These are phyloP conservation scores for Citrullus amarus DNA, from an alignment of 306 rosid genomes.

Conservation along the genomic window DNA sequence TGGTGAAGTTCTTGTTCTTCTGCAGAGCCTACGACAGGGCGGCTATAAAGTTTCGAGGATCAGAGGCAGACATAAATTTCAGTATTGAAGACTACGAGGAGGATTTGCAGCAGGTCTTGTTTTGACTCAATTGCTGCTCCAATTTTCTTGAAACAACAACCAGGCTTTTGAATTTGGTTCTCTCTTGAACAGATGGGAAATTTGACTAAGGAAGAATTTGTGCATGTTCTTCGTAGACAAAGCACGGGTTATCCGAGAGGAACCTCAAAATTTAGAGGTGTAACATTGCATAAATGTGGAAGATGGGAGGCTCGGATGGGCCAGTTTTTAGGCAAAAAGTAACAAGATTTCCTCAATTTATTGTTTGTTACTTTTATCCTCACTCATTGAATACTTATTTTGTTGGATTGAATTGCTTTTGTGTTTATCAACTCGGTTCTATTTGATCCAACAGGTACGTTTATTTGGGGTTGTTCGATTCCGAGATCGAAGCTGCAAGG, in stretches of 20 bases:
- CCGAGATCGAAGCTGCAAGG: conserved; percentile 97
- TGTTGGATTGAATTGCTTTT: not conserved
- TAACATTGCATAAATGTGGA: conserved; percentile 96
- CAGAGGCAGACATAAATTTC: conserved; percentile 89
- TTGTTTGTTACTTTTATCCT: not conserved
- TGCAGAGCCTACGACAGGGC: conserved; percentile 96
- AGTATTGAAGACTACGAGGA: conserved; percentile 81
- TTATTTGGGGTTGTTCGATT: conserved; percentile 82
- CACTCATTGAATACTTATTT: not conserved
- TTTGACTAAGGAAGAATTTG: conserved; percentile 89
- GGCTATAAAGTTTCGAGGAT: conserved; percentile 88
- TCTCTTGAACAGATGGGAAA: conserved; percentile 59
- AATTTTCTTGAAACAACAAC: not conserved
- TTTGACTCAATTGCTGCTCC: not conserved
- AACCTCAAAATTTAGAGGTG: conserved; percentile 95
- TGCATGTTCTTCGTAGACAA: conserved; percentile 98
- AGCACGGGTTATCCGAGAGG: conserved; percentile 98
- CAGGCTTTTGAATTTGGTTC: not conserved
- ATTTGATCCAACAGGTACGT: conserved; percentile 54
- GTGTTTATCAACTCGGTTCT: not conserved
- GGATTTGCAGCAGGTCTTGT: conserved; percentile 71
- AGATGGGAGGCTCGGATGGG: conserved; percentile 99
- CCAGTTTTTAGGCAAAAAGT: conserved; percentile 97
- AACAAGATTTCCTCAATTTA: not conserved
- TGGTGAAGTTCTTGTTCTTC: not conserved